A percentile compares a stretch with the other conserved stretches of the same genome.
These are phyloP conservation scores for Candida schatavii DNA, from an alignment of 805 yeast species.

Conservation along the genomic window DNA sequence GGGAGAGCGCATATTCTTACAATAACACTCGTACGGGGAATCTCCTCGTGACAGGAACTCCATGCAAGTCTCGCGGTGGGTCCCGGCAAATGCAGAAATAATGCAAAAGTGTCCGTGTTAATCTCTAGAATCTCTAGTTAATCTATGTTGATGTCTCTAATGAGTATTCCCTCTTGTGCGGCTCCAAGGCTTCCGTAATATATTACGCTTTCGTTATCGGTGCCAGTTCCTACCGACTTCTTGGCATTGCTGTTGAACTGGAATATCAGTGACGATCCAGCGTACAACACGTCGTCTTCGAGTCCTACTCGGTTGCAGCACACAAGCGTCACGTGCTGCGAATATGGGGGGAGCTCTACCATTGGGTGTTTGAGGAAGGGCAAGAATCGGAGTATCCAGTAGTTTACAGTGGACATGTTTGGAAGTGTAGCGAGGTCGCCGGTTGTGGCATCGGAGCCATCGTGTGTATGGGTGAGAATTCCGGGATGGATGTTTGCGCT, in stretches of 20 bases:
- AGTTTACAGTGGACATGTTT: slow-evolving; percentile 52
- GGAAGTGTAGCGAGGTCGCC: slow-evolving; percentile 21
- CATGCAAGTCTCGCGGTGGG: too few species aligned
- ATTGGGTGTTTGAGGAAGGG: slow-evolving; percentile 51
- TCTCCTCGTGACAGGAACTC: too few species aligned
- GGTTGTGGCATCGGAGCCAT: not conserved
- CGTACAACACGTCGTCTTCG: slow-evolving; percentile 67
- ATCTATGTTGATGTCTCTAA: slow-evolving; percentile 60
- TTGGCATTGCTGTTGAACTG: slow-evolving; percentile 42
- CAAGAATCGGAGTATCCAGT: slow-evolving; percentile 71
- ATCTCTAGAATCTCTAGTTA: too few species aligned
- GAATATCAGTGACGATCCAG: slow-evolving; percentile 60
- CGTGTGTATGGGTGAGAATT: not conserved
- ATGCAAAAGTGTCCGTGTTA: too few species aligned
- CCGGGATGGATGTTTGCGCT: not conserved
- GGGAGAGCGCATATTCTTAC: too few species aligned
- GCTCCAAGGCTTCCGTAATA: slow-evolving; percentile 57
- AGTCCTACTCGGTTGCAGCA: slow-evolving; percentile 74
- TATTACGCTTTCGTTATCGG: slow-evolving; percentile 48
- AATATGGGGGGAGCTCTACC: slow-evolving; percentile 18
- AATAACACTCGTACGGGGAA: too few species aligned
- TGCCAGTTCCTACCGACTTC: slow-evolving; percentile 27
- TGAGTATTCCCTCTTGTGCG: slow-evolving; percentile 62
- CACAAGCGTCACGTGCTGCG: slow-evolving; percentile 36
- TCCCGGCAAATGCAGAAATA: too few species aligned